Evolutionary conservation across 1,284 basidiomycete genomes (phyloP), one percentile per base, ranked within the genome.

Genomic region (Tylopilus orsonianus): DNA sequence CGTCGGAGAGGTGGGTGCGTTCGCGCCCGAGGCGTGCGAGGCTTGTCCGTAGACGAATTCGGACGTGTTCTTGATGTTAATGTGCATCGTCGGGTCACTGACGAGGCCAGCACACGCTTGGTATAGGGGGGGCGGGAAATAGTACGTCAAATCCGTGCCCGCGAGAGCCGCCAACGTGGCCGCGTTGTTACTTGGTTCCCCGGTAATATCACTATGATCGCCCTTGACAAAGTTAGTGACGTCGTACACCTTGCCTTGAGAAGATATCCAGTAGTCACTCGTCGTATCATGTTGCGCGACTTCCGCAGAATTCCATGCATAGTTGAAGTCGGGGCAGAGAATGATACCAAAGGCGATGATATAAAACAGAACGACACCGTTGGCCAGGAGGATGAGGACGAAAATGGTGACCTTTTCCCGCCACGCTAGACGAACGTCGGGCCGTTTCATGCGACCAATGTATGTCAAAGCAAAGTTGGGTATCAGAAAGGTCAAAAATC

Each of bases 381-480:
- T 98, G 60, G 89, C 71, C 38, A 93, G 66, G 59, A 89, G 75
- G 66, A 99, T 97, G 65, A 99, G 83, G 68, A 81, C 73, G 72
- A 88, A 93, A 59, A 96, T 96, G 6, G 96, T 85, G 44, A 97
- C 70, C 72, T 99, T 99, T 71, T 99, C 96, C 42, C 97, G 77
- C 97, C 97, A 99, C 0, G 97, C 97, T 53, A 98, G 81, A 45
- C 89, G 86, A 8, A 99, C 79, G 65, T 99, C 97, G 0, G 94
- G 90, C 2, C 96, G 87, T 69, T 97, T 96, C 95, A 99, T 97
- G 36, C 91, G 78, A 0, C 97, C 96, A 18, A 97, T 33, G 34
- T 72, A 69, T 7, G 69, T 70, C 19, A 94, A 75, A 13, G 87
- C 59, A 63, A 89, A 85, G 23, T 75, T 70, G 0, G 97, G 97